phyloP scores from a whole-genome alignment of 2,329 filamentous ascomycete species.

The Coleophoma crateriformis region DNA sequence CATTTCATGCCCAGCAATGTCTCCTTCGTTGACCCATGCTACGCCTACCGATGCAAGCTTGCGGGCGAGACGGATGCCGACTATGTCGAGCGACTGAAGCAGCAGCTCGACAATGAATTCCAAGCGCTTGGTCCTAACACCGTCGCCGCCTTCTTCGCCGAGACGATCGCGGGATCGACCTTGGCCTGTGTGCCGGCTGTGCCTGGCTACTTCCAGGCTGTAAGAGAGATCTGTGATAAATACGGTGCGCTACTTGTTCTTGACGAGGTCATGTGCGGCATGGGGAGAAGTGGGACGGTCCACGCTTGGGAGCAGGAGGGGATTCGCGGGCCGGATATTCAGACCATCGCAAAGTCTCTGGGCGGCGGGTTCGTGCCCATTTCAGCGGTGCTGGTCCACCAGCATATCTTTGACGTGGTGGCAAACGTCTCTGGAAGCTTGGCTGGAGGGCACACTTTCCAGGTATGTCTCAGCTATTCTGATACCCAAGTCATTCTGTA shows the following conservation, averaged over 20 bases:
- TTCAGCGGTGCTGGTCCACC: conserved; percentile 48
- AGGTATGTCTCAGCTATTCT: not conserved
- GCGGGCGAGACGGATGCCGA: conserved; percentile 39
- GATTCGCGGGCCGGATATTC: conserved; percentile 49
- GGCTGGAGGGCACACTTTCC: not conserved
- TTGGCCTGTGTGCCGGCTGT: conserved; percentile 61
- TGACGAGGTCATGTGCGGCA: conserved; percentile 58
- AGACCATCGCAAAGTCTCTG: conserved; percentile 58
- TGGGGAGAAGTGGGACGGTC: conserved; percentile 40
- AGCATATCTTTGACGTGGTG: conserved; percentile 41
- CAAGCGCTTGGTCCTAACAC: conserved; percentile 47
- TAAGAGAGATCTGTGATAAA: conserved; percentile 59
- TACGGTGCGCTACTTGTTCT: conserved; percentile 66
- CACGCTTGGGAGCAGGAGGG: conserved; percentile 46
- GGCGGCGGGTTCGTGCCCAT: conserved; percentile 55
- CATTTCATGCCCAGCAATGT: conserved; percentile 45
- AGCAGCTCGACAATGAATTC: conserved; percentile 56
- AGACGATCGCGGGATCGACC: conserved; percentile 60
- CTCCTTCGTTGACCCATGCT: conserved; percentile 52
- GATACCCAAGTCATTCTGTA: not conserved
- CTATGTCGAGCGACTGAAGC: conserved; percentile 49
- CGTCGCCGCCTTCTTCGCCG: conserved; percentile 58
- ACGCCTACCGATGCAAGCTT: conserved; percentile 48
- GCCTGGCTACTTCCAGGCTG: conserved; percentile 59
- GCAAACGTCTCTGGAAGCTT: conserved; percentile 19